Conservation (phyloP, 2,329 filamentous ascomycete species). For the Annulohypoxylon truncatum region DNA sequence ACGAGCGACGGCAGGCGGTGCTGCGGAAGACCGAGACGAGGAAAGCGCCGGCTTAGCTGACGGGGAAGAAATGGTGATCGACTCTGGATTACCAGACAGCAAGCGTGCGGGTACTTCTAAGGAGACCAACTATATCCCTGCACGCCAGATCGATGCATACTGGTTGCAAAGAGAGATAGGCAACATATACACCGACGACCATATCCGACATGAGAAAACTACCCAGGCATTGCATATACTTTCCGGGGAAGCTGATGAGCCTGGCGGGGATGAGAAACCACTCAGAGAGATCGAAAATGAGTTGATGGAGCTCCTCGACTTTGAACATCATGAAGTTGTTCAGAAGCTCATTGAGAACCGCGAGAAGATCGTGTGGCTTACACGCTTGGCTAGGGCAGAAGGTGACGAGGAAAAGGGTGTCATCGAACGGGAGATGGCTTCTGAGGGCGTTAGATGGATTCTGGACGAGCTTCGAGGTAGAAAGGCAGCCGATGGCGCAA, state of each 20-base stretch:
- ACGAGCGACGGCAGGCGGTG: constrained; percentile 62
- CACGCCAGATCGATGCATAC: constrained; percentile 94
- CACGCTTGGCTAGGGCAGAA: constrained; percentile 83
- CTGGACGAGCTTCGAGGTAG: constrained; percentile 88
- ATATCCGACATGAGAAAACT: constrained; percentile 93
- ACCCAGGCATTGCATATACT: constrained; percentile 84
- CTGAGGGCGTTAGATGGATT: constrained; percentile 86
- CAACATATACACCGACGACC: constrained; percentile 86
- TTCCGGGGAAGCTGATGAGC: constrained; percentile 76
- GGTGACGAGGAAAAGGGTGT: constrained; percentile 79
- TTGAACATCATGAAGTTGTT: constrained; percentile 93
- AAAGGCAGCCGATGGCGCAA: constrained; percentile 67
- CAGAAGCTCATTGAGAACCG: constrained; percentile 91
- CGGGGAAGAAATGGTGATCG: constrained; percentile 85
- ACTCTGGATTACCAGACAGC: constrained; percentile 68
- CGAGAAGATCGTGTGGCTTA: constrained; percentile 96
- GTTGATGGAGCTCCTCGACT: constrained; percentile 97
- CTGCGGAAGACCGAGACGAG: constrained; percentile 59
- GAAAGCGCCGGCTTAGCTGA: constrained; percentile 64
- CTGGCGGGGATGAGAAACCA: constrained; percentile 82
- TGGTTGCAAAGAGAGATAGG: constrained; percentile 97
- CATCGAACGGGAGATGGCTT: constrained; percentile 90
- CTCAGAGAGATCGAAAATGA: constrained; percentile 97
- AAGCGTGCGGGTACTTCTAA: constrained; percentile 60
- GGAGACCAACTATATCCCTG: constrained; percentile 74